Evolutionary conservation across 768 basidiomycete species (phyloP).

Genomic region (Fomitopsis serialis): DNA sequence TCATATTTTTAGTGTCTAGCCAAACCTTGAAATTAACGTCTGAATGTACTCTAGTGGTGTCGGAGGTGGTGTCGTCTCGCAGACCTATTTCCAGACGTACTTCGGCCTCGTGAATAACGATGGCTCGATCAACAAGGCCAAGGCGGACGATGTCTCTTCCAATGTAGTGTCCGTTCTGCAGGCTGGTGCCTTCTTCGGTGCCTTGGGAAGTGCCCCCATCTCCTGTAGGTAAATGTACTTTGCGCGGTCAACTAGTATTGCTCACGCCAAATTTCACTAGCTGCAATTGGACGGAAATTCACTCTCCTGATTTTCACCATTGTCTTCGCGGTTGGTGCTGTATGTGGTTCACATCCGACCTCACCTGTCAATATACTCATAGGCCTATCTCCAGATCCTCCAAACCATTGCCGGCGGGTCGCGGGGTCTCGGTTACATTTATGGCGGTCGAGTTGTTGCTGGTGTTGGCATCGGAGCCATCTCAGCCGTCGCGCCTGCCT

Average conservation of each 20-base stretch:
- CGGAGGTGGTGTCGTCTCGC: constrained; percentile 64
- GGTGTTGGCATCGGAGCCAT: constrained; percentile 82
- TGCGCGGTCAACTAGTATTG: background rate
- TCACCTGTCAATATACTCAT: background rate
- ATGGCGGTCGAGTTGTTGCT: constrained; percentile 74
- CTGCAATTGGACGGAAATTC: constrained; percentile 57
- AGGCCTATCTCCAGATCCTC: constrained; percentile 42
- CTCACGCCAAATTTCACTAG: constrained; percentile 26
- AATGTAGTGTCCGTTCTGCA: constrained; percentile 87
- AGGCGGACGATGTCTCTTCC: constrained; percentile 55
- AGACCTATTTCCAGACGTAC: constrained; percentile 51
- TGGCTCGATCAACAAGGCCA: constrained; percentile 33
- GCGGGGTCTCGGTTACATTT: constrained; percentile 63
- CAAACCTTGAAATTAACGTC: too few species aligned
- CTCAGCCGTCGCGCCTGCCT: constrained; percentile 80
- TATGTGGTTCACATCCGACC: constrained; percentile 23
- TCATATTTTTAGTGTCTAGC: background rate
- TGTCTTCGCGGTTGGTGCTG: constrained; percentile 71
- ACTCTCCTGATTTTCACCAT: constrained; percentile 56
- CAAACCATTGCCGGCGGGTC: constrained; percentile 59
- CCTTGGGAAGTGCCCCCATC: constrained; percentile 64
- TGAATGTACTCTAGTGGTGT: too few species aligned
- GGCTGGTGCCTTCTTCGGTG: constrained; percentile 86
- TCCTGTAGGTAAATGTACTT: constrained; percentile 41
- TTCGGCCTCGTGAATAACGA: constrained; percentile 52